Evolutionary conservation across 495 filamentous ascomycete genomes (phyloP).

Genomic region (Neurospora sp.): DNA sequence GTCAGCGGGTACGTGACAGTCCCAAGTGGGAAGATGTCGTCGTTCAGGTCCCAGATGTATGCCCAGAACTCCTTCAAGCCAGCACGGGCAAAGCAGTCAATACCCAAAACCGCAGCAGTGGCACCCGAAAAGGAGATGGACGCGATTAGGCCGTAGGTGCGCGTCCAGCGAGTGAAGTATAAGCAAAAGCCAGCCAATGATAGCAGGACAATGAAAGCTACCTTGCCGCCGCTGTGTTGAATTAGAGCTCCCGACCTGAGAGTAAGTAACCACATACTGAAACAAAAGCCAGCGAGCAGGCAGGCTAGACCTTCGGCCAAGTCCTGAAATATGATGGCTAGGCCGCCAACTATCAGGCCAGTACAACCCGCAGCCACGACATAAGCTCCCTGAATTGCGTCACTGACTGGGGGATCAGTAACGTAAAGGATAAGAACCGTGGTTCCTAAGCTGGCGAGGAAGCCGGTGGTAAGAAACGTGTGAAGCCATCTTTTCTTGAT

Average conservation of each 20-base stretch:
- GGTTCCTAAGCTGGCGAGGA: conserved; percentile 61
- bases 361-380: conserved; percentile 71
- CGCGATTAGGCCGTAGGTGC: conserved; percentile 64
- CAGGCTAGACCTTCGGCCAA: conserved; percentile 82
- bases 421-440: conserved; percentile 85
- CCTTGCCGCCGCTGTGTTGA: conserved; percentile 46
- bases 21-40: conserved; percentile 64
- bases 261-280: conserved; percentile 85
- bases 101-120: conserved; percentile 67
- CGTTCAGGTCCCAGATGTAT: conserved; percentile 83
- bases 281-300: conserved; percentile 75
- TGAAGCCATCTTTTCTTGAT: conserved; percentile 79
- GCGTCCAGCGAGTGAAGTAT: conserved; percentile 71
- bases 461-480: conserved; percentile 71
- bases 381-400: conserved; percentile 79
- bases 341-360: conserved; percentile 64
- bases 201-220: conserved; percentile 67
- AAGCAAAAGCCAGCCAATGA: conserved; percentile 55
- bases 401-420: conserved; percentile 66
- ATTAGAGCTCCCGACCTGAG: conserved; percentile 71
- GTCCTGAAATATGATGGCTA: conserved; percentile 72
- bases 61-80: conserved; percentile 94
- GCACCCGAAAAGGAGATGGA: conserved; percentile 73
- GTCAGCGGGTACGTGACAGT: conserved; percentile 78
- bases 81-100: conserved; percentile 84